A percentile compares a stretch with the other conserved stretches of the same genome.
These are phyloP conservation scores for Starmerella tilneyi DNA, from an alignment of 805 yeast genomes.

Conservation along the genomic window DNA sequence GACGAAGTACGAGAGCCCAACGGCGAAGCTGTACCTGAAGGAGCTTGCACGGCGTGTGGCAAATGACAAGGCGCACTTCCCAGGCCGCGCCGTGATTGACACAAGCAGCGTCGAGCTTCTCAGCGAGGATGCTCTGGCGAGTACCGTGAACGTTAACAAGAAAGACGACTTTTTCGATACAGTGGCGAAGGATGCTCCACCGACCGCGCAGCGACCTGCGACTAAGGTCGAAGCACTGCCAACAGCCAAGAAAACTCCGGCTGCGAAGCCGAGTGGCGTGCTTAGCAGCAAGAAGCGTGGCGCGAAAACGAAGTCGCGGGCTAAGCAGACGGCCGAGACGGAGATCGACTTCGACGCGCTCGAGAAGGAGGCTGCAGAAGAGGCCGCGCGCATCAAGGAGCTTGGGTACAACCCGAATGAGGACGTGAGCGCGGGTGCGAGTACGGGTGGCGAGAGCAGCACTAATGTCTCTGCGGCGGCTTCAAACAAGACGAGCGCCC, in stretches of 20 bases:
- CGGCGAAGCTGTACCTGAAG: conserved; percentile 71
- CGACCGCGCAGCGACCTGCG: conserved; percentile 19
- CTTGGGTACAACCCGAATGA: conserved; percentile 38
- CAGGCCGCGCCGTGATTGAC: conserved; percentile 39
- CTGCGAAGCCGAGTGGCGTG: conserved; percentile 25
- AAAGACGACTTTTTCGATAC: conserved; percentile 80
- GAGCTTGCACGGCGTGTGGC: conserved; percentile 61
- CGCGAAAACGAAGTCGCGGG: conserved; percentile 13
- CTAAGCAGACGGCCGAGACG: conserved; percentile 25
- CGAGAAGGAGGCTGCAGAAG: conserved; percentile 71
- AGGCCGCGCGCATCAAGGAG: conserved; percentile 45
- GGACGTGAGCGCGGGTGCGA: conserved; percentile 1
- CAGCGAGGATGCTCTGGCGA: conserved; percentile 14
- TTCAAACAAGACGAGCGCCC: not conserved
- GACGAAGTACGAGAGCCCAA: conserved; percentile 67
- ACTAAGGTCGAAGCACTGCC: conserved; percentile 14
- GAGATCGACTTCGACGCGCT: conserved; percentile 55
- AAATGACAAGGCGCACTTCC: conserved; percentile 58
- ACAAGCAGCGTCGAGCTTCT: conserved; percentile 9
- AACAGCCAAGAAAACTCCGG: conserved; percentile 1
- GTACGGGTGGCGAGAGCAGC: no score
- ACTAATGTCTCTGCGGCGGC: no score
- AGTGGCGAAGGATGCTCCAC: conserved; percentile 49
- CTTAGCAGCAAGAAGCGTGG: conserved; percentile 11
- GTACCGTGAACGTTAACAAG: conserved; percentile 22